Conservation (phyloP, 208 protist species). For the Trypanosomatidae sp. region DNA sequence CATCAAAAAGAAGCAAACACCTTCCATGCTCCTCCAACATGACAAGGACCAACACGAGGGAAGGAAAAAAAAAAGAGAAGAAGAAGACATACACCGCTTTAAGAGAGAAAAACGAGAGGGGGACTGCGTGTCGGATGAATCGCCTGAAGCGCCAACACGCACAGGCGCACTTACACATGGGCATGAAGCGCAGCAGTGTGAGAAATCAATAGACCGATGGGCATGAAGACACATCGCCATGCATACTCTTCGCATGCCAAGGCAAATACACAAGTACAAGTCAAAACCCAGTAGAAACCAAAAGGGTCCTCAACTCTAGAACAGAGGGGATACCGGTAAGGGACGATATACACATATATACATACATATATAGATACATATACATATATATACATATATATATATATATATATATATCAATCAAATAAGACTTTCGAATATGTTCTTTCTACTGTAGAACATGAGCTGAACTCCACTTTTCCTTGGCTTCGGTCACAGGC, state of each 20-base stretch:
- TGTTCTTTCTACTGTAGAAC: no score
- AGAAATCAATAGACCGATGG: neutral
- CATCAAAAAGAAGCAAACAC: constrained; percentile 5
- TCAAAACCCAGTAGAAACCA: neutral
- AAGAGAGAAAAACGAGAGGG: neutral
- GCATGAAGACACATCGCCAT: neutral
- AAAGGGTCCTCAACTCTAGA: neutral
- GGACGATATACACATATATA: neutral
- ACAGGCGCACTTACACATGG: neutral
- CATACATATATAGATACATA: neutral
- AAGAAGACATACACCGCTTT: neutral
- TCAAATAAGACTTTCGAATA: neutral
- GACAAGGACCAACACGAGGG: neutral
- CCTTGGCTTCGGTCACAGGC: no score
- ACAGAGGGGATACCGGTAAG: neutral
- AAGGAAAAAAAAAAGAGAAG: neutral
- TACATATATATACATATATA: constrained; percentile 12
- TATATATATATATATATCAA: neutral
- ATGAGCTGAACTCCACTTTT: no score
- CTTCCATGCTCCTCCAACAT: neutral
- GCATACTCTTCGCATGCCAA: neutral
- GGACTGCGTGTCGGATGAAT: neutral
- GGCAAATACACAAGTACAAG: neutral
- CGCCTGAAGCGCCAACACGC: neutral
- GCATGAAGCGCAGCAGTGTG: neutral